Percentiles rank a stretch among this genome's conserved stretches.
These are phyloP conservation scores for Phycomyces blakesleeanus DNA, from an alignment of 192 early-diverging fungal genomes.

Conservation along the genomic window DNA sequence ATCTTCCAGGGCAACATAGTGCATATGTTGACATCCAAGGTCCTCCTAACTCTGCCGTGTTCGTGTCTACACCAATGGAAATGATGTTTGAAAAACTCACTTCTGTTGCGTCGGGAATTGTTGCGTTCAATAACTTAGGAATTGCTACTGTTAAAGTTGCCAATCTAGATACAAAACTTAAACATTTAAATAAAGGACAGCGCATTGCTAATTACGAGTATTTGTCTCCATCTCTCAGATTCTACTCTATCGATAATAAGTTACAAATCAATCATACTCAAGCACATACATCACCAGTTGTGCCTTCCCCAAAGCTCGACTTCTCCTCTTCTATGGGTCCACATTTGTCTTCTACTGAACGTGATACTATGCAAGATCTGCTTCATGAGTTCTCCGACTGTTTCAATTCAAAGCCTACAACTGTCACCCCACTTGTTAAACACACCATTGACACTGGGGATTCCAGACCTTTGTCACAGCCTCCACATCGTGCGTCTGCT, in stretches of 20 bases:
- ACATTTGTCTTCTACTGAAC: not conserved
- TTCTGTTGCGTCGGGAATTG: not conserved
- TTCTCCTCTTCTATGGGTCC: not conserved
- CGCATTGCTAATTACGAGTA: not conserved
- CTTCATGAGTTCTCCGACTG: not conserved
- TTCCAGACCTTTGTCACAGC: not conserved
- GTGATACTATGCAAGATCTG: not conserved
- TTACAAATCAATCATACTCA: not conserved
- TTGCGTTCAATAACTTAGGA: not conserved
- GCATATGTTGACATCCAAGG: conserved; percentile 1
- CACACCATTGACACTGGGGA: conserved; percentile 6
- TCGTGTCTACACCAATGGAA: not conserved
- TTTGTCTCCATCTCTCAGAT: not conserved
- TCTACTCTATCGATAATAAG: not conserved
- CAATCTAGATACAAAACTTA: not conserved
- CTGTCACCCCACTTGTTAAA: not conserved
- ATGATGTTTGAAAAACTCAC: conserved; percentile 1
- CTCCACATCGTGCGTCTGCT: conserved; percentile 20
- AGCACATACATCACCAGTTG: not conserved
- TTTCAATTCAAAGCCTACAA: not conserved
- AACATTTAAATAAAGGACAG: not conserved
- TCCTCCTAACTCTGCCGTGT: not conserved
- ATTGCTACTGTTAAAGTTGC: not conserved
- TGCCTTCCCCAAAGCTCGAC: not conserved
- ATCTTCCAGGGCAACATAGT: not conserved